These are phyloP conservation scores for Fonsecaea multimorphosa DNA, from an alignment of 2,329 filamentous ascomycete genomes.

Conservation along the genomic window DNA sequence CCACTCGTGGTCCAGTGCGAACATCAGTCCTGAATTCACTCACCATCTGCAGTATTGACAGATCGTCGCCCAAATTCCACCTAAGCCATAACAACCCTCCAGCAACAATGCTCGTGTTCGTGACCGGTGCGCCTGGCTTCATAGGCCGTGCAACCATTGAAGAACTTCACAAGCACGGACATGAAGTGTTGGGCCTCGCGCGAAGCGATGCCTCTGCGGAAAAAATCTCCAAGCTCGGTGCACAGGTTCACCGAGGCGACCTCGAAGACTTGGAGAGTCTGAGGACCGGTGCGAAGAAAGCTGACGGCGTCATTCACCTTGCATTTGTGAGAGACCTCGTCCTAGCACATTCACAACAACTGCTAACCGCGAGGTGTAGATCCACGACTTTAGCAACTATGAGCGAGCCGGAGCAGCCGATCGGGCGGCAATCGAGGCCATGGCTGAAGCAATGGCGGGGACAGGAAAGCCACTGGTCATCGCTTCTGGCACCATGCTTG, in stretches of 20 bases:
- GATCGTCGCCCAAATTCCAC: no score
- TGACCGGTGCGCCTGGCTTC: slow-evolving; percentile 55
- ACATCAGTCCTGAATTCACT: background rate
- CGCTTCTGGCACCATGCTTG: slow-evolving; percentile 47
- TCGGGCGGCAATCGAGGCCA: slow-evolving; percentile 46
- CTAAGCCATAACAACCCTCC: background rate
- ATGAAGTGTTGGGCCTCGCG: slow-evolving; percentile 51
- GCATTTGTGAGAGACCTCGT: slow-evolving; percentile 43
- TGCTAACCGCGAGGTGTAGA: background rate
- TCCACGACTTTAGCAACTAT: slow-evolving; percentile 49
- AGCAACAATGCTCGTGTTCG: slow-evolving; percentile 46
- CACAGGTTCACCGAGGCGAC: slow-evolving; percentile 44
- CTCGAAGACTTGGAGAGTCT: slow-evolving; percentile 48
- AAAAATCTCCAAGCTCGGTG: slow-evolving; percentile 44
- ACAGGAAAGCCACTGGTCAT: slow-evolving; percentile 47
- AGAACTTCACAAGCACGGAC: slow-evolving; percentile 49
- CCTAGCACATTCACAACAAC: background rate
- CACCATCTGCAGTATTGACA: background rate
- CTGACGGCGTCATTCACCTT: slow-evolving; percentile 51
- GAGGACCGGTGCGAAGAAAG: slow-evolving; percentile 42
- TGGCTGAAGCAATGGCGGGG: slow-evolving; percentile 45
- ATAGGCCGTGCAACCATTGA: slow-evolving; percentile 50
- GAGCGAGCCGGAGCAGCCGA: slow-evolving; percentile 42
- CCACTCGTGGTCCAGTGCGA: background rate
- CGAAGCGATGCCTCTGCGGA: slow-evolving; percentile 45